Conservation (phyloP, 805 yeast species). For the Sugiyamaella lignohabitans region DNA sequence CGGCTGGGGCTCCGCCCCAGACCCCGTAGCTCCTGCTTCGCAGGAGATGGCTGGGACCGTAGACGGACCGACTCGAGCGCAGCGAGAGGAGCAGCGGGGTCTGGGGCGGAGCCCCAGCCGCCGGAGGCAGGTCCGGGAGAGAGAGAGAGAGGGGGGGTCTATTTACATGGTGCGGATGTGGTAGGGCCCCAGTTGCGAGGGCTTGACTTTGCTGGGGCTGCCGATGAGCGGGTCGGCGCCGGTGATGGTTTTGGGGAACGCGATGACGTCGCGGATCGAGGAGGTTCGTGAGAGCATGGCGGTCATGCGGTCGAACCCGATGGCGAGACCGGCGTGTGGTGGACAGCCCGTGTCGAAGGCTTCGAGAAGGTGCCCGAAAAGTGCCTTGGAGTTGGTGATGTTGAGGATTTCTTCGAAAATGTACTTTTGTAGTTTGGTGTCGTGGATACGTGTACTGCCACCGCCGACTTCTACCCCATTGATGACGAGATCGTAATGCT, state of each 20-base stretch:
- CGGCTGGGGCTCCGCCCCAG: not conserved
- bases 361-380: conserved; percentile 79
- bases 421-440: conserved; percentile 65
- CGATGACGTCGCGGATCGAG: conserved; percentile 87
- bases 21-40: not conserved
- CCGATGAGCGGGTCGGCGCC: conserved; percentile 86
- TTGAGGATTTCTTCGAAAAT: conserved; percentile 60
- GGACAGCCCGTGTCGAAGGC: conserved; percentile 93
- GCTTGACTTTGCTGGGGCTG: conserved; percentile 65
- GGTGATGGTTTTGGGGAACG: conserved; percentile 87
- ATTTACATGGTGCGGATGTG: conserved; percentile 30
- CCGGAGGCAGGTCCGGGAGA: not conserved
- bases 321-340: conserved; percentile 96
- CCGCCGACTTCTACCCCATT: conserved; percentile 98
- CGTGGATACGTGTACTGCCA: conserved; percentile 93
- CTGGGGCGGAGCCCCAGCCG: not conserved
- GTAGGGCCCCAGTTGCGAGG: conserved; percentile 48
- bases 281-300: conserved; percentile 77
- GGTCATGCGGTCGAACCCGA: conserved; percentile 89
- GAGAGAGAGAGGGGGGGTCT: not conserved
- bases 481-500: conserved; percentile 88
- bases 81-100: not conserved
- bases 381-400: conserved; percentile 47
- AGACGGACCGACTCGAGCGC: too few species aligned
- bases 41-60: too few species aligned